Evolutionary conservation across 352 stramenopile species (phyloP).

Genomic region (Albugo laibachii): DNA sequence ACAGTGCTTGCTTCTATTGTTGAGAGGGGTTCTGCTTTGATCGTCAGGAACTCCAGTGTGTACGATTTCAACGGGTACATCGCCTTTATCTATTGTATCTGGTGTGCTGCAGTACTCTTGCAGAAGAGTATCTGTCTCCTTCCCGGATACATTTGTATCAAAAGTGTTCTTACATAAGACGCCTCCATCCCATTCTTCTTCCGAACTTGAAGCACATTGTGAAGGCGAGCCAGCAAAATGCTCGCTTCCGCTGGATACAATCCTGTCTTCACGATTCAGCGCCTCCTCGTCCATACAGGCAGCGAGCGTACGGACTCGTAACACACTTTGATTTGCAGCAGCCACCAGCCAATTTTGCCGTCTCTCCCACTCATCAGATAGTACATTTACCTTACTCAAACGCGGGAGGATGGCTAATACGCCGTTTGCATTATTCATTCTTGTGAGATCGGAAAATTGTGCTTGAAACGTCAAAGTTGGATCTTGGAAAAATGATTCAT

Average conservation of each 20-base stretch:
- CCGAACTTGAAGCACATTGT: slow-evolving; percentile 7
- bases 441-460: slow-evolving; percentile 59
- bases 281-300: slow-evolving; percentile 43
- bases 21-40: too few species aligned
- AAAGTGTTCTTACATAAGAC: slow-evolving; percentile 2
- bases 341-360: slow-evolving; percentile 55
- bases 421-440: slow-evolving; percentile 38
- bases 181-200: slow-evolving; percentile 8
- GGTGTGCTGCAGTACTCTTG: too few species aligned
- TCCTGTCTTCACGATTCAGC: slow-evolving; percentile 19
- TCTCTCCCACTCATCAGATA: background rate
- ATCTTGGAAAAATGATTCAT: slow-evolving; percentile 70
- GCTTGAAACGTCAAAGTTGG: slow-evolving; percentile 44
- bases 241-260: slow-evolving; percentile 16
- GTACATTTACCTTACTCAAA: slow-evolving; percentile 16
- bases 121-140: background rate
- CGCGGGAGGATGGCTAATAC: slow-evolving; percentile 41
- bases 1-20: too few species aligned
- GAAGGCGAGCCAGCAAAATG: slow-evolving; percentile 9
- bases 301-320: slow-evolving; percentile 44
- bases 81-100: too few species aligned
- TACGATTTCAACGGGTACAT: too few species aligned
- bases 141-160: background rate
- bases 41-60: too few species aligned
- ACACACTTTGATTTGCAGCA: slow-evolving; percentile 42